Percentiles rank a stretch among this genome's conserved stretches.
Conservation (phyloP, 2,329 filamentous ascomycete genomes). For the Chaetomium olivaceum region DNA sequence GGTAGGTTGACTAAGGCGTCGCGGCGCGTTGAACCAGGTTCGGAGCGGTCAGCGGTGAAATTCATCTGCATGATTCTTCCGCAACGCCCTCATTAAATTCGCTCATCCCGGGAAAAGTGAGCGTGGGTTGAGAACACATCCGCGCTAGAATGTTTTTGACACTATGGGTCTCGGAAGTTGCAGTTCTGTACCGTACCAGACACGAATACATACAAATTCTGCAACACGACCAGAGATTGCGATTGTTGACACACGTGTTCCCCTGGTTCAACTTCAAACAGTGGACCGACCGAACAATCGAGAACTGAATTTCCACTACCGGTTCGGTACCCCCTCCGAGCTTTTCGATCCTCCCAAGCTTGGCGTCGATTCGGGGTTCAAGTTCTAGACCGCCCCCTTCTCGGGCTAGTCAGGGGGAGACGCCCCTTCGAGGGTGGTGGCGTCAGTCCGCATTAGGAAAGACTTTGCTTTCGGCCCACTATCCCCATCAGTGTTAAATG, state of each 20-base stretch:
- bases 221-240: not conserved
- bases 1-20: not conserved
- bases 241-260: not conserved
- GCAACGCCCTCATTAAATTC: not conserved
- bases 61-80: not conserved
- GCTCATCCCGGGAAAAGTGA: not conserved
- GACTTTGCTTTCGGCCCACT: not conserved
- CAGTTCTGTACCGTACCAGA: no score
- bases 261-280: not conserved
- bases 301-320: not conserved
- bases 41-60: not conserved
- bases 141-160: not conserved
- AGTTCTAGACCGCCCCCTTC: not conserved
- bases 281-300: not conserved
- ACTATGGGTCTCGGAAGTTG: not conserved
- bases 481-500: not conserved
- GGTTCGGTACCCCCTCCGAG: not conserved
- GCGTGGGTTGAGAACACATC: not conserved
- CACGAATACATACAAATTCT: not conserved
- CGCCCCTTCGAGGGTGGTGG: no score
- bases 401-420: not conserved
- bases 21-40: not conserved
- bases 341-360: not conserved
- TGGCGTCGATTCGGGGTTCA: not conserved
- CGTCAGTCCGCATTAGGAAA: not conserved